Conservation (phyloP, 192 early-diverging fungal species). For the Backusella circina region DNA sequence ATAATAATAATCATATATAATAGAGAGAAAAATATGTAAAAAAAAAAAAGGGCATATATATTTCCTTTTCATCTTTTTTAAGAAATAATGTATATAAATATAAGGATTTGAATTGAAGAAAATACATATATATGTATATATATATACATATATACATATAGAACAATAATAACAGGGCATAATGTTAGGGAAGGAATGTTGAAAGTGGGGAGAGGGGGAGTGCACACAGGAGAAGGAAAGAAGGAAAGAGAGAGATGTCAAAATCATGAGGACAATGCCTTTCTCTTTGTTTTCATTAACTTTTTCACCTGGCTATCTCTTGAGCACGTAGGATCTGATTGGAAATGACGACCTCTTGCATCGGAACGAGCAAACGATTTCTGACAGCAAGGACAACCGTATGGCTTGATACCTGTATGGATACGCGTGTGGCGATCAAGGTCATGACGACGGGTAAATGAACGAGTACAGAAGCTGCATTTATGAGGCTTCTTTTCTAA, state of each 20-base stretch:
- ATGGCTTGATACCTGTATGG: slow-evolving; percentile 59
- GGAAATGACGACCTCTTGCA: slow-evolving; percentile 61
- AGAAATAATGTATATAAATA: not conserved
- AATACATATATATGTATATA: not conserved
- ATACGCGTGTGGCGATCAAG: slow-evolving; percentile 58
- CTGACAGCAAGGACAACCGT: slow-evolving; percentile 58
- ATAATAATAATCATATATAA: not conserved
- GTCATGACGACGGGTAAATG: slow-evolving; percentile 73
- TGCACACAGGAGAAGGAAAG: not conserved
- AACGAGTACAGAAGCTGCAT: slow-evolving; percentile 53
- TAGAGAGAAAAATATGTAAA: not conserved
- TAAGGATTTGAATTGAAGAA: not conserved
- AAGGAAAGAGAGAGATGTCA: not conserved
- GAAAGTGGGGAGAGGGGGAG: not conserved
- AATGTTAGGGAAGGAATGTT: not conserved
- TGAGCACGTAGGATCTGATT: slow-evolving; percentile 2
- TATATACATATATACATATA: not conserved
- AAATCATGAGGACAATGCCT: not conserved
- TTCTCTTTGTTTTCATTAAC: not conserved
- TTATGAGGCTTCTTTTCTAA: slow-evolving; percentile 45
- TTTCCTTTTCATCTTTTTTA: not conserved
- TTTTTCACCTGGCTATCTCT: not conserved
- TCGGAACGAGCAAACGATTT: slow-evolving; percentile 70
- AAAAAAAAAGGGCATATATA: not conserved
- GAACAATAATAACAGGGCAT: not conserved